Evolutionary conservation across 345 rosid genomes (phyloP), one percentile per base, ranked within the genome.

Genomic region (Dovyalis caffra): DNA sequence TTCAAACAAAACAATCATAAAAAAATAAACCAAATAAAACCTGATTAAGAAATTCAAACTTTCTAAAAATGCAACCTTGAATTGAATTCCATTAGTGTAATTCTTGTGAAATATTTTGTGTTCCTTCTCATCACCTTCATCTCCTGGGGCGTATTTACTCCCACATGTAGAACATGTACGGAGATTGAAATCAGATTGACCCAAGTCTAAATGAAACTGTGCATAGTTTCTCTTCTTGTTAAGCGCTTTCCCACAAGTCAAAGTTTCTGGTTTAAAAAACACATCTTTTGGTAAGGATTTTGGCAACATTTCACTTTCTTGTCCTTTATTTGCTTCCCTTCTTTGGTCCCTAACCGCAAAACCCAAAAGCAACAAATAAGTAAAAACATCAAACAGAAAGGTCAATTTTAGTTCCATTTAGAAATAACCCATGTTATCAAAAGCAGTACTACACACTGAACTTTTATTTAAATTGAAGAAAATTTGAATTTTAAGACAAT

Each of bases 131-230:
- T 95, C 99, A 26, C 23, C 69, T 72, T 84, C 87, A 40, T 91
- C 90, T 12, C 97, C 98, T 3, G 97, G 90, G 73, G 96, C 83
- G 66, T 86, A 95, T 77, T 83, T 84, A 67, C 76, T 37, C 37
- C 93, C 93, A 62, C 98, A 91, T 0, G 72, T 69, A 8, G 79
- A 61, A 73, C 99, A 95, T 2, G 80, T 72, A 3, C 80, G 90
- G 65, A 95, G 86, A 77, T 88, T 88, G 79, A 95, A 93, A 88
- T 95, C 96, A 58, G 97, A 86, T 76, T 95, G 98, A 28, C 97
- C 98, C 28, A 93, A 75, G 35, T 95, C 97, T 74, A 93, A 78
- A 86, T 93, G 88, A 28, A 91, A 73, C 83, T 91, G 98, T 4
- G 92, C 90, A 76, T 91, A 91, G 74, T 82, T 90, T 64, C 99